A percentile compares a stretch with the other conserved stretches of the same genome.
Evolutionary conservation across 306 rosid species (phyloP).

Genomic region (Alnus rubra): DNA sequence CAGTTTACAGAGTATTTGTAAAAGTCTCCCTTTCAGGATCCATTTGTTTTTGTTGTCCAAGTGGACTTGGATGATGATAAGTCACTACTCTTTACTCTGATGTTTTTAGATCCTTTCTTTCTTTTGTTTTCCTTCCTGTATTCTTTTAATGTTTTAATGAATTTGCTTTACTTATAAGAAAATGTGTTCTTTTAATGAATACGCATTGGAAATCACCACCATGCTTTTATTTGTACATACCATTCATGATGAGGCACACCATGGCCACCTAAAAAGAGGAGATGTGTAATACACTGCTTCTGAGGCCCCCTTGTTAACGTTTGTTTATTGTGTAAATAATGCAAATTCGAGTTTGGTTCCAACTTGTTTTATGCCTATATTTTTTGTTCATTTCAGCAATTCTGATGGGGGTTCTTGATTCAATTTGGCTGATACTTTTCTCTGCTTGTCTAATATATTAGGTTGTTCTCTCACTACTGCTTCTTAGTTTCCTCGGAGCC

Average conservation of each 20-base stretch:
- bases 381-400: background rate
- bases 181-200: background rate
- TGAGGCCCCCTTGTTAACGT: background rate
- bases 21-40: background rate
- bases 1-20: background rate
- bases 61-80: background rate
- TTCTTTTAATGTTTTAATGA: background rate
- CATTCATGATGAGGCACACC: background rate
- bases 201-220: background rate
- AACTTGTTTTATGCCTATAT: background rate
- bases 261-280: background rate
- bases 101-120: background rate
- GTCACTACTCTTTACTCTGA: background rate
- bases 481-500: constrained; percentile 72
- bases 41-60: background rate
- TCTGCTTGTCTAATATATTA: constrained; percentile 41
- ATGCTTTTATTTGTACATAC: background rate
- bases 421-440: constrained; percentile 23
- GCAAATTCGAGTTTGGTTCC: background rate
- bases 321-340: background rate
- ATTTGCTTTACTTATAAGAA: background rate
- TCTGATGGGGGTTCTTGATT: background rate
- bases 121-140: background rate
- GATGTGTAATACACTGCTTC: background rate
- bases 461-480: constrained; percentile 66